Base-by-base conservation (phyloP, 805 yeast genomes). In the Kluyveromyces siamensis region DNA sequence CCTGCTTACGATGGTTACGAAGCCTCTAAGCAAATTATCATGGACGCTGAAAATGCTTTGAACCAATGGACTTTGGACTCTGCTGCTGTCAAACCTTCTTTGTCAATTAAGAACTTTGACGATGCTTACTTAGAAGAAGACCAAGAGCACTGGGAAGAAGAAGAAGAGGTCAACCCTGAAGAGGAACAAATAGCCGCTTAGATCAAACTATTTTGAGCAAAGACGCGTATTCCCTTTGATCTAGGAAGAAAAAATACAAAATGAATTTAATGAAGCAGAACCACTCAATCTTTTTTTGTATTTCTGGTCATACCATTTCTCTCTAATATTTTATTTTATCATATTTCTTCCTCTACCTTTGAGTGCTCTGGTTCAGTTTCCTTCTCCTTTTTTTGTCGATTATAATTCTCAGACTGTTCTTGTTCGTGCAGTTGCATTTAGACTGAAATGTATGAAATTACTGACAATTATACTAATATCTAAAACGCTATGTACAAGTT, bases 1-100 rank as follows among this genome's bases (percentile, higher is more conserved):
- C 84, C 90, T 39, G 84, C 90, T 50, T 85, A 85, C 67, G 95
- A 85, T 61, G 95, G 95, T 58, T 85, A 84, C 67, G 93, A 85
- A 68, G 89, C 91, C 43, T 83, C 91, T 40, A 85, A 84, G 72
- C 95, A 85, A 72, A 85, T 85, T 68, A 84, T 85, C 61, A 81
- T 85, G 58, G 95, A 85, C 63, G 87, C 89, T 55, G 95, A 85
- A 71, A 81, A 80, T 56, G 89, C 93, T 49, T 75, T 85, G 66
- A 84, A 86, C 55, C 75, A 84, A 46, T 85, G 95, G 95, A 85
- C 95, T 56, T 76, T 84, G 60, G 93, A 85, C 62, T 72, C 81
- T 50, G 91, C 95, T 58, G 87, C 77, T 58, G 88, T 85, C 53
- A 84, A 80, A 71, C 91, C 95, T 67, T 80, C 91, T 55, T 76